These are phyloP conservation scores for Melanogaster broomeanus DNA, from an alignment of 768 basidiomycete species.

Conservation along the genomic window DNA sequence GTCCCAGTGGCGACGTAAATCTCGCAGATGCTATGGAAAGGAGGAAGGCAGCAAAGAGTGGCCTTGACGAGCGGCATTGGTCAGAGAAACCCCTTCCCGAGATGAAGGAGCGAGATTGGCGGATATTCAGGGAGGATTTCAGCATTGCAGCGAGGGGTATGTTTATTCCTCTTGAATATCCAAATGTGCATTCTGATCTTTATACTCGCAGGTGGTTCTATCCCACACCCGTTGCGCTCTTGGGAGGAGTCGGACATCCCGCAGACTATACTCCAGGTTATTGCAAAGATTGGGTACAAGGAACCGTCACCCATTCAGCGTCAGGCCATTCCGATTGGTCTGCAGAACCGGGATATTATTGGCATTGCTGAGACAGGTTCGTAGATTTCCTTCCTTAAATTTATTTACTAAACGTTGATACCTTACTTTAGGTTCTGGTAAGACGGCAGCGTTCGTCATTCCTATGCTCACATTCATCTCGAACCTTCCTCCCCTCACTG, in stretches of 20 bases:
- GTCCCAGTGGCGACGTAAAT: conserved; percentile 46
- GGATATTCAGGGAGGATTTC: conserved; percentile 98
- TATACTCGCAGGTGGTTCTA: conserved; percentile 70
- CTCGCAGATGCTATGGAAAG: conserved; percentile 84
- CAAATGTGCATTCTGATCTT: neutral
- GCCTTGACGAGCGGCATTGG: conserved; percentile 96
- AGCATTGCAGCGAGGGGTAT: conserved; percentile 90
- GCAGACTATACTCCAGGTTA: conserved; percentile 71
- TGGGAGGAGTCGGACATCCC: conserved; percentile 93
- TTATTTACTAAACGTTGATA: neutral
- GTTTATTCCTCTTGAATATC: neutral
- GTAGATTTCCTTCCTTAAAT: conserved; percentile 17
- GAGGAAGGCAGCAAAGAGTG: conserved; percentile 75
- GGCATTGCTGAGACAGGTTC: conserved; percentile 97
- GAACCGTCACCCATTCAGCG: conserved; percentile 97
- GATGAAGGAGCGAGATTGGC: conserved; percentile 98
- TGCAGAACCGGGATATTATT: conserved; percentile 95
- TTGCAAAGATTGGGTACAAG: conserved; percentile 93
- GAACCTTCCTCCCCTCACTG: conserved; percentile 79
- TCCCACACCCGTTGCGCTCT: conserved; percentile 90
- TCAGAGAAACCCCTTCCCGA: conserved; percentile 89
- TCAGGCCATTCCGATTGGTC: conserved; percentile 98
- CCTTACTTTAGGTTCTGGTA: conserved; percentile 79
- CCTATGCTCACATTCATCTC: conserved; percentile 97
- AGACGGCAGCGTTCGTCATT: conserved; percentile 98